A percentile compares a stretch with the other conserved stretches of the same genome.
Conservation (phyloP, 352 stramenopile genomes). For the Phytophthora megakarya region DNA sequence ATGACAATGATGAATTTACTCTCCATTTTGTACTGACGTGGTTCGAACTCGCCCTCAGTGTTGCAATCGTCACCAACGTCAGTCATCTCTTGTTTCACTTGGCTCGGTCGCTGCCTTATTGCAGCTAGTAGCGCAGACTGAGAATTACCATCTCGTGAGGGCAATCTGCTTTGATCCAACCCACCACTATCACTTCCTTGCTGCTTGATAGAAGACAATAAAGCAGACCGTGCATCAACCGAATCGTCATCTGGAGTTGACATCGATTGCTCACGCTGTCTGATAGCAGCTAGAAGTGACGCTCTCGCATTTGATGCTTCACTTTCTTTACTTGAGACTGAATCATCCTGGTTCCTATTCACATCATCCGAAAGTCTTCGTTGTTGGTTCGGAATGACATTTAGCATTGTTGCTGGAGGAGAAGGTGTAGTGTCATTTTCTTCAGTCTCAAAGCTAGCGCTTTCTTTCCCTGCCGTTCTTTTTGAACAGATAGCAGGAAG, state of each 20-base stretch:
- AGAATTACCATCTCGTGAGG: neutral
- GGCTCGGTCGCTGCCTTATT: conserved; percentile 26
- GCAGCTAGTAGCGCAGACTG: conserved; percentile 41
- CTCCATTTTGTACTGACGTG: conserved; percentile 54
- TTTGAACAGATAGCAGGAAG: neutral
- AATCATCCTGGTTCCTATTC: neutral
- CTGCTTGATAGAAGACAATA: conserved; percentile 23
- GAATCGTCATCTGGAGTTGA: neutral
- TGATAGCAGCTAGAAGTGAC: conserved; percentile 25
- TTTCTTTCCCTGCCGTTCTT: neutral
- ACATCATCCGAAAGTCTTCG: neutral
- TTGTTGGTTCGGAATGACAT: conserved; percentile 2
- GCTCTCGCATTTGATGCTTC: conserved; percentile 9
- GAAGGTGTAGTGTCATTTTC: neutral
- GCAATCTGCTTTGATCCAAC: neutral
- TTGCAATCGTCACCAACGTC: neutral
- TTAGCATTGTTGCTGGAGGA: neutral
- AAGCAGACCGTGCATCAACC: conserved; percentile 8
- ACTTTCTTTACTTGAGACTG: neutral
- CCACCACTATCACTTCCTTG: neutral
- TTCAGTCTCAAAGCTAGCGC: neutral
- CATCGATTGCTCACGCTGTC: conserved; percentile 9
- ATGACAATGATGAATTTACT: conserved; percentile 69
- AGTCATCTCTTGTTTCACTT: conserved; percentile 2
- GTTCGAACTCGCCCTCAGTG: conserved; percentile 34